Evolutionary conservation across 2,329 filamentous ascomycete species (phyloP), one percentile per base, ranked within the genome.

Genomic region (Scolecobasidium constrictum): DNA sequence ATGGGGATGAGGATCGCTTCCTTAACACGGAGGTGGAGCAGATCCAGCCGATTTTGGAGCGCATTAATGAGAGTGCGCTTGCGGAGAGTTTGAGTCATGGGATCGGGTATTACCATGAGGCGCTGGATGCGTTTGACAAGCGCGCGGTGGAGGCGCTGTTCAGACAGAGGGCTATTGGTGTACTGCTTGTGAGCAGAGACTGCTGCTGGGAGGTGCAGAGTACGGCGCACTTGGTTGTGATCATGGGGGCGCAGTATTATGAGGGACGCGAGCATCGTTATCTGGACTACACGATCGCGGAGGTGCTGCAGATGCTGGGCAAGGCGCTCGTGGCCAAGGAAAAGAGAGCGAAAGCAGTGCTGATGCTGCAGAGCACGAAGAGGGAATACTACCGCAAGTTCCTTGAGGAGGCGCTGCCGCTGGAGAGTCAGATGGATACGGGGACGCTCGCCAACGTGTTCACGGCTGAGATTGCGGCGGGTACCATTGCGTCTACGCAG

Each of bases 361-460:
- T 98, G 35, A 96, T 98, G 92, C 78, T 95, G 9, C 87, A 90
- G 3, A 81, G 84, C 15, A 86, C 93, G 38, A 95, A 94, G 72
- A 81, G 92, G 28, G 88, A 95, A 49, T 98, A 94, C 64, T 98
- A 96, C 74, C 93, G 92, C 67, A 98, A 98, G 65, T 98, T 98
- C 69, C 67, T 98, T 50, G 90, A 92, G 53, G 93, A 98, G 61
- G 92, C 92, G 16, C 70, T 98, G 34, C 92, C 92, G 1, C 86
- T 98, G 18, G 92, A 98, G 66, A 94, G 86, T 50, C 87, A 94
- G 59, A 72, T 98, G 22, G 85, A 94, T 57, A 80, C 84, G 44
- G 94, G 16, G 5, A 31, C 87, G 61, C 72, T 98, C 23, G 86
- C 94, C 53, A 93, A 98, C 64, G 88, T 87, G 1, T 96, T 98